phyloP scores from a whole-genome alignment of 768 basidiomycete genomes.

The Tubosaeta sp. region DNA sequence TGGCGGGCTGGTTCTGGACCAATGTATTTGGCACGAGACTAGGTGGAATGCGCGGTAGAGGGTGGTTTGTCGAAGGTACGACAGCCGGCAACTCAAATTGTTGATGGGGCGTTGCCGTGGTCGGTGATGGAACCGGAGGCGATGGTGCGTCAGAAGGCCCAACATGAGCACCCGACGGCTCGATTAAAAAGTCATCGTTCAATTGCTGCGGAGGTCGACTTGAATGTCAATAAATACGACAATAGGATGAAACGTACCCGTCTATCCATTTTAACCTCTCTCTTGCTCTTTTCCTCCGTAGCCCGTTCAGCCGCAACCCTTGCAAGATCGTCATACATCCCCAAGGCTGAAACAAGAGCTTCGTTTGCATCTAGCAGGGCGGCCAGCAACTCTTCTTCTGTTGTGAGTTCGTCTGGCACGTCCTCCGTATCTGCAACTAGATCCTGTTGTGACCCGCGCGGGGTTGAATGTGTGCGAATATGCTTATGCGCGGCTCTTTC shows the following conservation, averaged over 20 bases:
- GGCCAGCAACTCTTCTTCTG: conserved; percentile 72
- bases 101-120: conserved; percentile 26
- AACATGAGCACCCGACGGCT: conserved; percentile 15
- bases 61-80: conserved; percentile 32
- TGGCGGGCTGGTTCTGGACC: conserved; percentile 9
- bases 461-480: conserved; percentile 15
- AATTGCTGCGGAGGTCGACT: conserved; percentile 14
- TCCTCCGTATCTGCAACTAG: conserved; percentile 29
- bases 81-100: conserved; percentile 29
- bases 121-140: conserved; percentile 23
- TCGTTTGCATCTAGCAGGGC: conserved; percentile 71
- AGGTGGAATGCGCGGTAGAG: conserved; percentile 37
- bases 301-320: conserved; percentile 53
- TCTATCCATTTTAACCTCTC: conserved; percentile 61
- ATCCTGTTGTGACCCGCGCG: conserved; percentile 20
- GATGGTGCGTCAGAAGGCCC: conserved; percentile 32
- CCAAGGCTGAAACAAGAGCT: conserved; percentile 61
- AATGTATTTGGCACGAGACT: conserved; percentile 18
- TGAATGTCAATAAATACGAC: conserved; percentile 17
- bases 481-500: conserved; percentile 18
- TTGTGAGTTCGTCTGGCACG: conserved; percentile 46
- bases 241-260: conserved; percentile 43
- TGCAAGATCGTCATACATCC: conserved; percentile 75
- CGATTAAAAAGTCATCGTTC: conserved; percentile 22
- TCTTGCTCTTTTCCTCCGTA: conserved; percentile 65